These are phyloP conservation scores for Ustulina deusta DNA, from an alignment of 2,329 filamentous ascomycete species.

Conservation along the genomic window DNA sequence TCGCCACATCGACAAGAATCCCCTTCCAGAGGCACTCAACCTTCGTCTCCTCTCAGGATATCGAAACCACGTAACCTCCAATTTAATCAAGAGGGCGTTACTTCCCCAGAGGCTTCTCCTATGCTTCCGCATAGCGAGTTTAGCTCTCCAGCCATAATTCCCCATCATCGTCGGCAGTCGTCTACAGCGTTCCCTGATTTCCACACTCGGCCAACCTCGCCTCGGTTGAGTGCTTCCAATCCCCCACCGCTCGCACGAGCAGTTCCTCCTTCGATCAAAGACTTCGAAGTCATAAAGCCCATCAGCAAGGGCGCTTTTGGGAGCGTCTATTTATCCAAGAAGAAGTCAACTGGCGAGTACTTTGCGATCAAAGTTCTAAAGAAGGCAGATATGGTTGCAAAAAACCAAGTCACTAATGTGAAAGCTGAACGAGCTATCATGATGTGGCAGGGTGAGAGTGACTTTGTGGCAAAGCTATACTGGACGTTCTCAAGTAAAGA, in stretches of 20 bases:
- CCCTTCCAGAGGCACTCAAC: slow-evolving; percentile 78
- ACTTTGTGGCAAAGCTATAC: slow-evolving; percentile 98
- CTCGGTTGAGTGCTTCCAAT: slow-evolving; percentile 79
- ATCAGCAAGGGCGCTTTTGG: slow-evolving; percentile 99
- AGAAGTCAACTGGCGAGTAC: slow-evolving; percentile 98
- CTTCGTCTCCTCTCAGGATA: slow-evolving; percentile 88
- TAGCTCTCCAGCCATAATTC: slow-evolving; percentile 75
- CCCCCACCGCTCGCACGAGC: slow-evolving; percentile 87
- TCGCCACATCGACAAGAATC: slow-evolving; percentile 90
- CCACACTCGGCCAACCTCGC: slow-evolving; percentile 77
- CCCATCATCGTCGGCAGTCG: slow-evolving; percentile 85
- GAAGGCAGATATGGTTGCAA: slow-evolving; percentile 99
- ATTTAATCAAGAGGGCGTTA: slow-evolving; percentile 71
- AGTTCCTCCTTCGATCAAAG: slow-evolving; percentile 95
- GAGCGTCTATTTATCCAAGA: slow-evolving; percentile 97
- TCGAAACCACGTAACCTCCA: slow-evolving; percentile 78
- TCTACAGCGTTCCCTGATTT: slow-evolving; percentile 84
- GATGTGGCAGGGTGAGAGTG: slow-evolving; percentile 99
- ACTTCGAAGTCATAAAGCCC: slow-evolving; percentile 99
- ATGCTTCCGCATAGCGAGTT: slow-evolving; percentile 87
- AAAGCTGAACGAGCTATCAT: slow-evolving; percentile 99
- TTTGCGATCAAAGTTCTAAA: slow-evolving; percentile 99
- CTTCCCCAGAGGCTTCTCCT: slow-evolving; percentile 90
- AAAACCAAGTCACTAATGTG: slow-evolving; percentile 99
- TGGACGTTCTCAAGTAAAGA: slow-evolving; percentile 99